Evolutionary conservation across 768 basidiomycete species (phyloP), one percentile per base, ranked within the genome.

Genomic region (Strobilomyces confusus): DNA sequence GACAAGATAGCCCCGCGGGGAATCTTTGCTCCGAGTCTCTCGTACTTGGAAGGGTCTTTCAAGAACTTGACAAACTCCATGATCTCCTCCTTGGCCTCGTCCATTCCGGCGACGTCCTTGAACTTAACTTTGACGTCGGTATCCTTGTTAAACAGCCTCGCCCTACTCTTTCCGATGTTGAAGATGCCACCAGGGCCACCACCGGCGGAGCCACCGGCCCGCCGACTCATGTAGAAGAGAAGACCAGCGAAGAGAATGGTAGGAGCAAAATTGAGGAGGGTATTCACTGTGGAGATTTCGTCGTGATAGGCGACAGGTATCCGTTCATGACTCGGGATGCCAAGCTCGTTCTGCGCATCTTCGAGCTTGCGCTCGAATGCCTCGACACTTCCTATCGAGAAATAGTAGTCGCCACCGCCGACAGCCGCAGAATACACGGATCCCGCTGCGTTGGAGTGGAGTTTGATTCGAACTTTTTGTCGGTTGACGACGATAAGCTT

Each of bases 1-100:
- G 93, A 95, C 43, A 97, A 77, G 70, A 97, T 93, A 32, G 94
- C 93, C 49, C 93, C 93, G 36, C 93, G 88, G 47, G 93, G 93
- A 58, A 98, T 98, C 76, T 98, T 98, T 55, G 97, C 97, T 54
- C 97, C 97, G 37, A 99, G 82, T 60, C 86, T 92, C 74, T 98
- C 92, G 75, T 97, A 99, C 69, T 87, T 89, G 29, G 83, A 74
- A 13, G 97, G 97, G 52, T 98, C 89, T 75, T 98, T 98, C 65
- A 99, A 77, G 77, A 99, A 98, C 63, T 97, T 95, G 69, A 99
- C 97, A 62, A 98, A 99, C 69, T 99, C 97, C 92, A 98, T 95
- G 63, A 99, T 95, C 75, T 99, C 97, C 76, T 95, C 91, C 77
- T 99, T 99, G 41, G 95, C 97, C 73, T 99, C 97, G 73, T 99